Base-by-base conservation (phyloP, 495 filamentous ascomycete genomes). In the Aspergillus kassunensis region DNA sequence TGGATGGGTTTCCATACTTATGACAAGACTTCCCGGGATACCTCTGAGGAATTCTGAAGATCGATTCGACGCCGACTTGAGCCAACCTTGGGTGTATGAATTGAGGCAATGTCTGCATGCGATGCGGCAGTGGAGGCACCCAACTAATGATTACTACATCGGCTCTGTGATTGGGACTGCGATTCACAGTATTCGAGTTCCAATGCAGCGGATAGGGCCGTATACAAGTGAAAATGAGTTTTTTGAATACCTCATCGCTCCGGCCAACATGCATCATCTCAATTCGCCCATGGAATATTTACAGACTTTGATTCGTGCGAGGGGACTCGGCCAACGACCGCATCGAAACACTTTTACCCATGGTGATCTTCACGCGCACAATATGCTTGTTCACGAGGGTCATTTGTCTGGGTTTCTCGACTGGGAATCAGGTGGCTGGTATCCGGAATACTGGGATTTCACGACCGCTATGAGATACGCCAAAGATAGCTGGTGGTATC, bases 391-490 rank as follows among this genome's bases (percentile, higher is more conserved):
- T 13, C 55, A 67, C 23, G 70, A 69, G 42, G 72, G 65, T 9
- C 69, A 74, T 40, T 60, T 82, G 12, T 68, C 73, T 23, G 73
- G 69, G 12, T 70, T 81, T 63, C 59, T 81, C 35, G 78, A 80
- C 54, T 80, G 77, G 78, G 77, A 79, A 56, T 65, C 66, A 2
- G 62, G 68, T 24, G 77, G 78, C 15, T 83, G 73, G 73, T 77
- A 71, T 59, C 73, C 77, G 20, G 64, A 73, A 40, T 80, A 82
- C 58, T 80, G 77, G 78, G 78, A 81, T 43, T 80, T 63, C n/a
- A 69, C 61, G n/a, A 65, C 63, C 11, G 66, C 64, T 4, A 57
- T 61, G 60, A 56, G 61, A 2, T 68, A 53, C 53, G 57, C 56
- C 21, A 30, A 11, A 24, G 15, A 31, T 25, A 64, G 58, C 44